These are phyloP conservation scores for Geranomyces michiganensis DNA, from an alignment of 192 early-diverging fungal species.

Conservation along the genomic window DNA sequence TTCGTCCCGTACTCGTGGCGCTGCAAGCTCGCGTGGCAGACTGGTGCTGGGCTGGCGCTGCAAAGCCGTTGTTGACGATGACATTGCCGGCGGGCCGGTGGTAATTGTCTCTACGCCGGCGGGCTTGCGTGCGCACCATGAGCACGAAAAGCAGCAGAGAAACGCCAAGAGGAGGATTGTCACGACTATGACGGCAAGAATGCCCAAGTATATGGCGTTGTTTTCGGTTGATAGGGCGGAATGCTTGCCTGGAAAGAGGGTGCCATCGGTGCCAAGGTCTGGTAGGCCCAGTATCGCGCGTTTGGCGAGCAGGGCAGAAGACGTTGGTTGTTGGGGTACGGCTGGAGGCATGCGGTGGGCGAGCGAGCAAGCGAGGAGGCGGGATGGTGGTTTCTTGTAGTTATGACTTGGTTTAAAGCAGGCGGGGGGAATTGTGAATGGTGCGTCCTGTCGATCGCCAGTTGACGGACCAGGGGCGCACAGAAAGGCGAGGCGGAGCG, in stretches of 20 bases:
- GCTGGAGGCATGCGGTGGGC: no score
- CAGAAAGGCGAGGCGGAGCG: no score
- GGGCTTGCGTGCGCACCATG: not conserved
- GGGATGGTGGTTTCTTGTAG: no score
- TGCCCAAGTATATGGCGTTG: conserved; percentile 21
- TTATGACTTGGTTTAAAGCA: no score
- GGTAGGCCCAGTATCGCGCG: not conserved
- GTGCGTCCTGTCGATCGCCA: no score
- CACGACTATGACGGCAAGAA: conserved; percentile 7
- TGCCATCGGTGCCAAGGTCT: conserved; percentile 10
- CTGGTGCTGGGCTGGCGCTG: conserved; percentile 1
- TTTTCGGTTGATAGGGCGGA: conserved; percentile 2
- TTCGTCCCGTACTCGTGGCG: conserved; percentile 1
- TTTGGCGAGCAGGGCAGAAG: no score
- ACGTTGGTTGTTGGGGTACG: no score
- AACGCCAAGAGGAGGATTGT: conserved; percentile 12
- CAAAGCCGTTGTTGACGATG: no score
- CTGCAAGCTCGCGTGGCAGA: conserved; percentile 16
- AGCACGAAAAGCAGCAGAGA: conserved; percentile 11
- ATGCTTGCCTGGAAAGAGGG: not conserved
- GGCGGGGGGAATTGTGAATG: no score
- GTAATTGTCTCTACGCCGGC: not conserved
- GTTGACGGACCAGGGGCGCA: no score
- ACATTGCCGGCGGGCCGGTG: no score
- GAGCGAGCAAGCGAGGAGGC: no score